phyloP scores from a whole-genome alignment of 345 rosid species.

The Dovyalis caffra region DNA sequence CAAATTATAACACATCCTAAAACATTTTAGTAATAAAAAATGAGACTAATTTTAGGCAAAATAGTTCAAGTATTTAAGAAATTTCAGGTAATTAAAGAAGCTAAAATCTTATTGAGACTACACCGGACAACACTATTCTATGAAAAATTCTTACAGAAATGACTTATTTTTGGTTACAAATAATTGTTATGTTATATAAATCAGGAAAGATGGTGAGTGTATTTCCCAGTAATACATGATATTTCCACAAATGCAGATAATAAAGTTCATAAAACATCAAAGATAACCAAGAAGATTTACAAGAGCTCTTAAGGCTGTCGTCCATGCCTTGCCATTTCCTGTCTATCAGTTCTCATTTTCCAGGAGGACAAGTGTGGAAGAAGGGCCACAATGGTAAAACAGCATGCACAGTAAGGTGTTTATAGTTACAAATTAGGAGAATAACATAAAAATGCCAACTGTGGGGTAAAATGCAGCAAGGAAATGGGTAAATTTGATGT shows the following conservation, averaged over 20 bases:
- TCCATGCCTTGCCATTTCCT: background rate
- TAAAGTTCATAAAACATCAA: background rate
- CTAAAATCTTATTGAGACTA: background rate
- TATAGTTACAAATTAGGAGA: background rate
- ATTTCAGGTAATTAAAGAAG: conserved; percentile 6
- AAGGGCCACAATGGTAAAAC: background rate
- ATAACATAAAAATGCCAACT: background rate
- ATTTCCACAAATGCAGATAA: background rate
- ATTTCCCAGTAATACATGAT: background rate
- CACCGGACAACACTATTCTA: too few relatives aligned
- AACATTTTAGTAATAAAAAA: background rate
- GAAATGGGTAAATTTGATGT: background rate
- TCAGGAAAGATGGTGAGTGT: background rate
- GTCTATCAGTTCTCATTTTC: background rate
- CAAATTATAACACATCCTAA: background rate
- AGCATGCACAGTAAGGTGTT: background rate
- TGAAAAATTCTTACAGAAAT: background rate
- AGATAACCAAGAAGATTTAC: background rate
- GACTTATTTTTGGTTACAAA: background rate
- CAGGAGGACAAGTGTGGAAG: background rate
- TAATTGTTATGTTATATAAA: background rate
- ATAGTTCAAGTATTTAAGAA: background rate
- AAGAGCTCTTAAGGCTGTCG: background rate
- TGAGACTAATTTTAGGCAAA: background rate
- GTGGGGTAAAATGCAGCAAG: background rate